phyloP scores from a whole-genome alignment of 495 filamentous ascomycete species.

The Beverwykella pulmonaria region DNA sequence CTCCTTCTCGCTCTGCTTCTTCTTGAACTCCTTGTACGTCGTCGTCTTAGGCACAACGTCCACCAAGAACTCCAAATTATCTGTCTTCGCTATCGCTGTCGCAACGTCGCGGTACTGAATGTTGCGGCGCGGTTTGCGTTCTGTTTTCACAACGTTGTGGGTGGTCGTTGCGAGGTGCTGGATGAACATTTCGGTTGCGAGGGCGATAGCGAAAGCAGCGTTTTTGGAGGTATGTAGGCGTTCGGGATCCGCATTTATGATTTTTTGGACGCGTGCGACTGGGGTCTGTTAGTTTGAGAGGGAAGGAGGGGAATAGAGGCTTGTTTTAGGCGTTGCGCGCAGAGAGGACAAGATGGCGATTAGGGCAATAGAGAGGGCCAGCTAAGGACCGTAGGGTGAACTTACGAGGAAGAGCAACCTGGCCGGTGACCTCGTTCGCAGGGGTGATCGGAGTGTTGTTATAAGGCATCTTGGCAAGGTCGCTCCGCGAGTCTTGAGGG shows the following conservation, averaged over 20 bases:
- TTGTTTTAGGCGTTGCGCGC: too few species aligned
- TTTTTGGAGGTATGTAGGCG: constrained; percentile 83
- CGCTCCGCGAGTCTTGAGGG: not conserved
- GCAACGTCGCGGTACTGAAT: constrained; percentile 98
- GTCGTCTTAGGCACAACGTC: constrained; percentile 87
- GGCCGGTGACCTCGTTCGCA: constrained; percentile 79
- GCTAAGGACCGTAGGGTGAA: constrained; percentile 12
- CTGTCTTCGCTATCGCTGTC: constrained; percentile 81
- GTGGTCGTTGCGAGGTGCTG: constrained; percentile 84
- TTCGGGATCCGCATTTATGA: constrained; percentile 85
- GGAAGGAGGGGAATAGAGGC: too few species aligned
- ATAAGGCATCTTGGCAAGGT: constrained; percentile 70
- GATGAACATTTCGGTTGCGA: constrained; percentile 96
- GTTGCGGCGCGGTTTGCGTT: constrained; percentile 87
- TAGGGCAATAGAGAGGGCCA: not conserved
- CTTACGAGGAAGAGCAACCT: constrained; percentile 82
- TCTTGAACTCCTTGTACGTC: constrained; percentile 78
- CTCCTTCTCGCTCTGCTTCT: constrained; percentile 25
- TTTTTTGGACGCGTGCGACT: constrained; percentile 94
- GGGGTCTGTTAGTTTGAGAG: not conserved
- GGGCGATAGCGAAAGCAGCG: constrained; percentile 89
- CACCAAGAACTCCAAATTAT: constrained; percentile 93
- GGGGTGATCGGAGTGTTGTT: constrained; percentile 82
- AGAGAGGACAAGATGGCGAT: not conserved
- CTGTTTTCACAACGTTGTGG: constrained; percentile 84